phyloP scores from a whole-genome alignment of 192 early-diverging fungal species.

The Coemansia sp. region DNA sequence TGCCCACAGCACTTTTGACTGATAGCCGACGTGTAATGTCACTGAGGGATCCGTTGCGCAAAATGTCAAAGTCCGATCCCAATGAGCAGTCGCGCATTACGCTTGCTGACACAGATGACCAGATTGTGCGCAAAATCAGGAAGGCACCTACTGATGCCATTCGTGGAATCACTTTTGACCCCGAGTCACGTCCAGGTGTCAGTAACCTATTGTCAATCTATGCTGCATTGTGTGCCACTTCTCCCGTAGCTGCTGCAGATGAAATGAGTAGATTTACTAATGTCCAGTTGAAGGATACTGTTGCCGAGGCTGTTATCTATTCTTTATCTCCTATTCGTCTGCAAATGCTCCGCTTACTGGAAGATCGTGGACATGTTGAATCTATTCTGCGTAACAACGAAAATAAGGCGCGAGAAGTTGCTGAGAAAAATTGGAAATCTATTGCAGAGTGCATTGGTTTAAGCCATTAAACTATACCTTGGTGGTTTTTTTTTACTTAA shows the following conservation, averaged over 20 bases:
- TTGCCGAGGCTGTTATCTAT: slow-evolving; percentile 65
- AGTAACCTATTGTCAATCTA: slow-evolving; percentile 82
- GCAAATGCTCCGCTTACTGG: slow-evolving; percentile 58
- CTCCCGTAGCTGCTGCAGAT: slow-evolving; percentile 47
- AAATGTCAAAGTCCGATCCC: slow-evolving; percentile 90
- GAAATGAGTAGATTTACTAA: slow-evolving; percentile 52
- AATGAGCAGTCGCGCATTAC: slow-evolving; percentile 72
- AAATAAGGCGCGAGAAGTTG: slow-evolving; percentile 59
- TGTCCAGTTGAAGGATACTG: slow-evolving; percentile 70
- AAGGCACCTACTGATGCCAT: slow-evolving; percentile 70
- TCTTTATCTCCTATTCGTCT: slow-evolving; percentile 65
- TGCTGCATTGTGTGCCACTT: slow-evolving; percentile 52
- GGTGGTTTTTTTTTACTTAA: too few species aligned
- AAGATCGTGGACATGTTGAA: slow-evolving; percentile 64
- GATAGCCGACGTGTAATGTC: slow-evolving; percentile 82
- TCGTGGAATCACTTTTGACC: slow-evolving; percentile 70
- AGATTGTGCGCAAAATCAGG: slow-evolving; percentile 67
- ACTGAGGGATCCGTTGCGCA: slow-evolving; percentile 66
- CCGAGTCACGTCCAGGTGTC: slow-evolving; percentile 71
- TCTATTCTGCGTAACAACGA: slow-evolving; percentile 65
- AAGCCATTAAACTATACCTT: neutral
- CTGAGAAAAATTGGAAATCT: slow-evolving; percentile 54
- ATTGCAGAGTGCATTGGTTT: slow-evolving; percentile 38
- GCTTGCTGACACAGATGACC: slow-evolving; percentile 66
- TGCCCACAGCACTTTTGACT: slow-evolving; percentile 64